Evolutionary conservation across 495 filamentous ascomycete species (phyloP), one percentile per base, ranked within the genome.

Genomic region (Xylaria bambusicola): DNA sequence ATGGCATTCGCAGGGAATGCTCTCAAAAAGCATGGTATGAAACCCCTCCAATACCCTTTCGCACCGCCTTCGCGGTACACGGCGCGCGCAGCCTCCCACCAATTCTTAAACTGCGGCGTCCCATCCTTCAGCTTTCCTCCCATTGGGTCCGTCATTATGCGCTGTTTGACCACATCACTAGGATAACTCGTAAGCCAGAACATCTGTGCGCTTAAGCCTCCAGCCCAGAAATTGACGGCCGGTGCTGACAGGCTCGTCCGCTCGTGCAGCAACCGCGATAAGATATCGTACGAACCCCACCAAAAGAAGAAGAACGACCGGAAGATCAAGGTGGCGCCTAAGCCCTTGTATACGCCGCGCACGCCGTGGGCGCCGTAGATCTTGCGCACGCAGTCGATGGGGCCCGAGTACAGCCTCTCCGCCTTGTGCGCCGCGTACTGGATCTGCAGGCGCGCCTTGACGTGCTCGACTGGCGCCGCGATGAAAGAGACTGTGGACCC

Each of bases 1-100:
- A 93, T 87, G 1, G 93, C 93, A 78, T 98, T 98, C 49, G 94
- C 94, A 46, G 94, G 94, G 73, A 98, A 98, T 12, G 94, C 94
- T 67, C 94, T 81, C 56, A 97, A 70, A 71, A 97, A 95, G 70
- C 93, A 97, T 0, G 94, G 94, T 62, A 93, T 56, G 67, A 98
- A 98, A 1, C 94, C 94, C 44, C 93, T 81, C 92, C 92, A 98
- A 72, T 91, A 97, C 2, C 92, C 93, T 66, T 71, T 87, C 71
- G 66, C 81, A 6, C 94, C 94, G 40, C 79, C 73, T 68, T 96
- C 91, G 29, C 73, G 72, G 70, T 86, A 93, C 4, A 98, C 87
- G 10, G 88, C 84, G 59, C 68, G 76, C 15, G 91, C 93, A 1
- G 94, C 93, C 63, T 91, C 85, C 65, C 77, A 84, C 94, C 94